These are phyloP conservation scores for Vickermania ingenoplastis DNA, from an alignment of 208 protist genomes.

Conservation along the genomic window DNA sequence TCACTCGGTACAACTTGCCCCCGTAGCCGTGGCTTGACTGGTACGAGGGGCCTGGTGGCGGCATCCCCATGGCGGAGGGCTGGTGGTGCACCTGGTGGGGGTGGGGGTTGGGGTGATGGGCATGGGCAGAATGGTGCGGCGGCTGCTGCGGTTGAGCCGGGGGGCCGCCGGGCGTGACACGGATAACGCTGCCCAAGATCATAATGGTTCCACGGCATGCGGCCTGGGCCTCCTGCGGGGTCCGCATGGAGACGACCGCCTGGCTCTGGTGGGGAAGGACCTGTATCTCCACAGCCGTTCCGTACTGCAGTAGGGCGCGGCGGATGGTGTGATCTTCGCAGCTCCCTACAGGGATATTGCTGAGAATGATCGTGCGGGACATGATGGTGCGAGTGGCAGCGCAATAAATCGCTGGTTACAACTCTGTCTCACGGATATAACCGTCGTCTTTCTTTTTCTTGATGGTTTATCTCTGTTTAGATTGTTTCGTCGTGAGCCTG, in stretches of 20 bases:
- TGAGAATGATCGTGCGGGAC: slow-evolving; percentile 40
- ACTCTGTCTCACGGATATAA: too few relatives aligned
- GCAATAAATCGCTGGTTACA: too few relatives aligned
- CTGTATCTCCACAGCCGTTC: slow-evolving; percentile 41
- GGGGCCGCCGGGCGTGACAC: slow-evolving; percentile 9
- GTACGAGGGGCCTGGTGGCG: not conserved
- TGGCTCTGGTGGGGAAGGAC: slow-evolving; percentile 32
- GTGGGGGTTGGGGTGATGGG: not conserved
- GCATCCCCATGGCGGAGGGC: not conserved
- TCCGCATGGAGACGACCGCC: slow-evolving; percentile 77
- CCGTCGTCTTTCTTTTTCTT: too few relatives aligned
- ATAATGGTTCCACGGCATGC: slow-evolving; percentile 54
- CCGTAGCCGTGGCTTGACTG: not conserved
- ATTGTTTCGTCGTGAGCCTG: too few relatives aligned
- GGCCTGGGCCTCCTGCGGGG: slow-evolving; percentile 50
- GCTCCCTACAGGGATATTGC: slow-evolving; percentile 41
- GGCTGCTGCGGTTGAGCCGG: not conserved
- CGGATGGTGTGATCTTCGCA: slow-evolving; percentile 69
- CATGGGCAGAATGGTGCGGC: slow-evolving; percentile 6
- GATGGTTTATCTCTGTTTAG: too few relatives aligned
- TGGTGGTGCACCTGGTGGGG: not conserved
- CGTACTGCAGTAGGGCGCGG: slow-evolving; percentile 69
- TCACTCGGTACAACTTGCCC: slow-evolving; percentile 24
- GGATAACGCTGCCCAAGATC: slow-evolving; percentile 54
- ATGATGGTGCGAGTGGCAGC: too few relatives aligned